These are phyloP conservation scores for Arthroderma sp. DNA, from an alignment of 2,329 filamentous ascomycete genomes.

Conservation along the genomic window DNA sequence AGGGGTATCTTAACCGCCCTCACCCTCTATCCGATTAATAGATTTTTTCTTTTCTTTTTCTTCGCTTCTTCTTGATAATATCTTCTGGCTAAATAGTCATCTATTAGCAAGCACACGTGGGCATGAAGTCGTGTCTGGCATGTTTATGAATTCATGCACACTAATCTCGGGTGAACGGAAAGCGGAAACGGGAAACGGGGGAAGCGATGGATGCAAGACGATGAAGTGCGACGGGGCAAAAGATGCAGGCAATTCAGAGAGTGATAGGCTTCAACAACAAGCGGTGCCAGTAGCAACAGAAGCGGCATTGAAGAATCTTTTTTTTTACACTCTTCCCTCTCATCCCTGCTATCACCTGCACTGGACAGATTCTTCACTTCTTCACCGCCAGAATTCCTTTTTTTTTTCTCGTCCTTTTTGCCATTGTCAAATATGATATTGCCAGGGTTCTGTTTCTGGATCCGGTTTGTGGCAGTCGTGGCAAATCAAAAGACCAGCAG, in stretches of 20 bases:
- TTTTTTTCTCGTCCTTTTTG: neutral
- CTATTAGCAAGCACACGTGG: neutral
- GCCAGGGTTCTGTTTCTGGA: neutral
- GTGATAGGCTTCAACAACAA: neutral
- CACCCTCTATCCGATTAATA: neutral
- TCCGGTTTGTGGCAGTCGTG: neutral
- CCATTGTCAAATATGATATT: neutral
- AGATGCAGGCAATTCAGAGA: neutral
- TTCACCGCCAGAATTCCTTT: neutral
- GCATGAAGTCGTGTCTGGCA: neutral
- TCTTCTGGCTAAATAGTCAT: neutral
- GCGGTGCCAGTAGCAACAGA: neutral
- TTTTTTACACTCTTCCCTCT: neutral
- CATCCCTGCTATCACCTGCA: neutral
- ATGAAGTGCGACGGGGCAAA: neutral
- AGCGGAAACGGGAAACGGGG: neutral
- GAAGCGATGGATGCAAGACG: neutral
- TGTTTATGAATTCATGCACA: constrained; percentile 1
- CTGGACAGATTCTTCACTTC: neutral
- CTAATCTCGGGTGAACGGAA: neutral
- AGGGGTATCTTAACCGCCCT: neutral
- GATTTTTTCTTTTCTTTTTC: neutral
- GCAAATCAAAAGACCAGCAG: neutral
- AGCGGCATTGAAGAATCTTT: neutral
- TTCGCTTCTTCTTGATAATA: neutral